phyloP scores from a whole-genome alignment of 179 eudicot species.

The Silene coronaria region DNA sequence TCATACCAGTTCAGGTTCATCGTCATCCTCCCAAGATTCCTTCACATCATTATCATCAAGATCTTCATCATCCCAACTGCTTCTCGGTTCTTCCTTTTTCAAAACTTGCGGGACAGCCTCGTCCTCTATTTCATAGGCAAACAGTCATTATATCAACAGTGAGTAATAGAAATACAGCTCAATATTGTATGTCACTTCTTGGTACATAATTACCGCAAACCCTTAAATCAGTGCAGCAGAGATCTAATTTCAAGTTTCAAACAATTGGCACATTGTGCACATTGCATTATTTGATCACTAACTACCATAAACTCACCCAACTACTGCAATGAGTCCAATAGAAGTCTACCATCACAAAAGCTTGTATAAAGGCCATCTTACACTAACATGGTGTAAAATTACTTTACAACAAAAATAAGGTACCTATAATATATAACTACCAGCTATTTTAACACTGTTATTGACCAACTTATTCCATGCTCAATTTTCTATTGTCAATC shows the following conservation, averaged over 20 bases:
- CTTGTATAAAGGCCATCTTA: no score
- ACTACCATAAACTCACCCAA: neutral
- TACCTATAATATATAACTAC: no score
- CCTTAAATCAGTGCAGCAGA: neutral
- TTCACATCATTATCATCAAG: slow-evolving; percentile 69
- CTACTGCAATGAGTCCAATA: neutral
- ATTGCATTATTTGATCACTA: neutral
- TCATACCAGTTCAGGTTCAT: slow-evolving; percentile 68
- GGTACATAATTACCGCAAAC: neutral
- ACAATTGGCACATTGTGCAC: neutral
- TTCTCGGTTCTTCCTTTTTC: slow-evolving; percentile 47
- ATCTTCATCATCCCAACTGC: slow-evolving; percentile 90
- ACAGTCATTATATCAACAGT: neutral
- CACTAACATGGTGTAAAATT: no score
- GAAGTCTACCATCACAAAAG: no score
- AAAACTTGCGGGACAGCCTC: slow-evolving; percentile 44
- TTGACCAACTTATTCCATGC: no score
- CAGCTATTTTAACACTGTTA: no score
- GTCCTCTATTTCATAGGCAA: slow-evolving; percentile 42
- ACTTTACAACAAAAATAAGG: no score
- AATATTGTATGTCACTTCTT: neutral
- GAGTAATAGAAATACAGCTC: neutral
- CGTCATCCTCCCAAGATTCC: slow-evolving; percentile 97
- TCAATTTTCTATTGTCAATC: no score
- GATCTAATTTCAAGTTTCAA: neutral